phyloP scores from a whole-genome alignment of 2,329 filamentous ascomycete species.

The Stromatinia cepivora region DNA sequence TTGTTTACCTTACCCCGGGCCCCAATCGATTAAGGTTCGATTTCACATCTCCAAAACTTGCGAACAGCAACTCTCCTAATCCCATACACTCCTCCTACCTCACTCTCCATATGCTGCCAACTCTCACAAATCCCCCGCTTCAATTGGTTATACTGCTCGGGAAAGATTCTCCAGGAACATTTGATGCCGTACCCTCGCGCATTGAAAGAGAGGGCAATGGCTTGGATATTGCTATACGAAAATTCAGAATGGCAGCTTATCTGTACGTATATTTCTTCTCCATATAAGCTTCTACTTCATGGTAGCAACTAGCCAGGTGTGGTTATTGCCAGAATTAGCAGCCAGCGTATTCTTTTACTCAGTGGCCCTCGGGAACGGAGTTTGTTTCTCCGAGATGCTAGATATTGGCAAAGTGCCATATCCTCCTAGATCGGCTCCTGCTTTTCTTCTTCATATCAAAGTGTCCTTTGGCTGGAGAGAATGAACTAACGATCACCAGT shows the following conservation, averaged over 20 bases:
- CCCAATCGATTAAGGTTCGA: conserved; percentile 87
- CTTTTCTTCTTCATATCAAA: not conserved
- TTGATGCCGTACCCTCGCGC: conserved; percentile 76
- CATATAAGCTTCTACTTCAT: not conserved
- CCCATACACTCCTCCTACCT: conserved; percentile 77
- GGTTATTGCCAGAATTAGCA: not conserved
- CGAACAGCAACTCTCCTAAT: conserved; percentile 64
- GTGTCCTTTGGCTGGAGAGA: not conserved
- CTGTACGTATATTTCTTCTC: conserved; percentile 44
- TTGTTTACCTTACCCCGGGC: conserved; percentile 87
- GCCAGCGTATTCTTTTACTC: not conserved
- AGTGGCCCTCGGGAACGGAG: not conserved
- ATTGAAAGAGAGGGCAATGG: conserved; percentile 78
- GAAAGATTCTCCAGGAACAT: conserved; percentile 83
- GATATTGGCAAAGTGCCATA: not conserved
- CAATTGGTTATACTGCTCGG: conserved; percentile 86
- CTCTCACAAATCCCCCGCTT: conserved; percentile 75
- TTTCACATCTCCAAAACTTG: conserved; percentile 79
- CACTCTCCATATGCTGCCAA: conserved; percentile 81
- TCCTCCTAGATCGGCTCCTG: not conserved
- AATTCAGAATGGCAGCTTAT: conserved; percentile 94
- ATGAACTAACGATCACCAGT: conserved; percentile 8
- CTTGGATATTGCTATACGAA: conserved; percentile 76
- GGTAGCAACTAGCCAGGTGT: not conserved
- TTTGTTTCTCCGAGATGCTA: not conserved